These are phyloP conservation scores for Leccinum imitatum DNA, from an alignment of 768 basidiomycete genomes.

Conservation along the genomic window DNA sequence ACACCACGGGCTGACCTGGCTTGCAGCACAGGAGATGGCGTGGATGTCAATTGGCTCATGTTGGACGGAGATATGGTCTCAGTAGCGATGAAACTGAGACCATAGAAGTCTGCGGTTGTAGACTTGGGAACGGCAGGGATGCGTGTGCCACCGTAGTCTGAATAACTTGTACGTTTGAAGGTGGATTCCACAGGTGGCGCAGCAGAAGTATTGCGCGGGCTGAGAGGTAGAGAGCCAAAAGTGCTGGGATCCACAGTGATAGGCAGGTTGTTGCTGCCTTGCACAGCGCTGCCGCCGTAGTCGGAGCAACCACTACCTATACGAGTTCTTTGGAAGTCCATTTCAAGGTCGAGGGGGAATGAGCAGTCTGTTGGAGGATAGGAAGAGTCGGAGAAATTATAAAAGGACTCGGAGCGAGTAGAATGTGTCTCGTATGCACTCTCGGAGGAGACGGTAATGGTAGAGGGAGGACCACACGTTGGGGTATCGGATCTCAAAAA, in stretches of 20 bases:
- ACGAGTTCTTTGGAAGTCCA: conserved; percentile 67
- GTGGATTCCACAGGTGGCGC: conserved; percentile 28
- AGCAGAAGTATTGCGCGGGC: conserved; percentile 51
- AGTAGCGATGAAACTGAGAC: conserved; percentile 30
- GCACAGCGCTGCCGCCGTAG: conserved; percentile 44
- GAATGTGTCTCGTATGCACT: conserved; percentile 72
- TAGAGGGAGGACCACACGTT: conserved; percentile 70
- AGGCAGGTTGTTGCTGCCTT: conserved; percentile 38
- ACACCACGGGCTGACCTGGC: conserved; percentile 37
- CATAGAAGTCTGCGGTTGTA: conserved; percentile 49
- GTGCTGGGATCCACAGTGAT: conserved; percentile 54
- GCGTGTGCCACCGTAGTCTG: conserved; percentile 63
- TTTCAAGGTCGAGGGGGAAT: conserved; percentile 65
- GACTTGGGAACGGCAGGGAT: conserved; percentile 48
- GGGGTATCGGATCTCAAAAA: conserved; percentile 63
- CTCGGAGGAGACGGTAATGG: conserved; percentile 77
- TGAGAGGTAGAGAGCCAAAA: conserved; percentile 57
- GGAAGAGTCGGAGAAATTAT: conserved; percentile 59
- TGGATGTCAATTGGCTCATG: conserved; percentile 48
- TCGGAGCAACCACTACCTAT: conserved; percentile 52
- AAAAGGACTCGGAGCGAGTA: conserved; percentile 66
- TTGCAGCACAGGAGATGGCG: conserved; percentile 41
- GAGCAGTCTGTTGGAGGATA: conserved; percentile 51
- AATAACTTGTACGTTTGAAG: conserved; percentile 53
- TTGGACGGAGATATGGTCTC: conserved; percentile 57